Conservation (phyloP, 75 land plant species). For the Ceratopteris richardii region DNA sequence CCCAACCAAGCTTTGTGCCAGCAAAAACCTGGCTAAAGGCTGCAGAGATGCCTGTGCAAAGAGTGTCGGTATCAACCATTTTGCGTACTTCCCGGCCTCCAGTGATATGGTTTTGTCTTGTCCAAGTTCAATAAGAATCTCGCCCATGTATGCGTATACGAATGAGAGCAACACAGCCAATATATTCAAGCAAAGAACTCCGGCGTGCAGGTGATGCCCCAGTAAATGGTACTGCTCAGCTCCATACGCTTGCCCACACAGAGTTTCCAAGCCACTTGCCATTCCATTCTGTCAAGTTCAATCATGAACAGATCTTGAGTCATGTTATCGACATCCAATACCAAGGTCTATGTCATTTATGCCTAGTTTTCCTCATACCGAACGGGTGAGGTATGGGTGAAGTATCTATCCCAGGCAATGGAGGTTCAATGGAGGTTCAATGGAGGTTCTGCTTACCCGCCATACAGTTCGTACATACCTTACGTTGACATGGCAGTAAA, state of each 20-base stretch:
- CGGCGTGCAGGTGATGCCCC: conserved; percentile 62
- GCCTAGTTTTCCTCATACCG: too few relatives aligned
- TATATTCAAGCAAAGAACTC: conserved; percentile 42
- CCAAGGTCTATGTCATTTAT: too few relatives aligned
- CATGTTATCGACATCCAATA: too few relatives aligned
- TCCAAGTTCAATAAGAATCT: conserved; percentile 19
- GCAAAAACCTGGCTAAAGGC: conserved; percentile 29
- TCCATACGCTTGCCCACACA: conserved; percentile 76
- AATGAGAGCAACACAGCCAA: conserved; percentile 28
- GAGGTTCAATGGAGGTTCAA: too few relatives aligned
- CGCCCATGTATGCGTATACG: conserved; percentile 20
- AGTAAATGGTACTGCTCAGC: conserved; percentile 46
- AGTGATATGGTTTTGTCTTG: conserved; percentile 26
- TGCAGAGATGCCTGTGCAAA: conserved; percentile 28
- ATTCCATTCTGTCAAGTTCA: conserved; percentile 48
- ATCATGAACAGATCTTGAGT: neutral
- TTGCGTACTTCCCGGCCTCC: conserved; percentile 32
- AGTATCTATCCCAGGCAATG: too few relatives aligned
- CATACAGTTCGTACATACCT: too few relatives aligned
- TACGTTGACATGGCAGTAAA: too few relatives aligned
- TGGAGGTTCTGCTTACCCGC: too few relatives aligned
- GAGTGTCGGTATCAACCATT: conserved; percentile 26
- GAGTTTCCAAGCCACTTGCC: conserved; percentile 76
- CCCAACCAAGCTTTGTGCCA: conserved; percentile 29
- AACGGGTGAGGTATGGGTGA: too few relatives aligned